These are phyloP conservation scores for Auriscalpium microsporum DNA, from an alignment of 768 basidiomycete species.

Conservation along the genomic window DNA sequence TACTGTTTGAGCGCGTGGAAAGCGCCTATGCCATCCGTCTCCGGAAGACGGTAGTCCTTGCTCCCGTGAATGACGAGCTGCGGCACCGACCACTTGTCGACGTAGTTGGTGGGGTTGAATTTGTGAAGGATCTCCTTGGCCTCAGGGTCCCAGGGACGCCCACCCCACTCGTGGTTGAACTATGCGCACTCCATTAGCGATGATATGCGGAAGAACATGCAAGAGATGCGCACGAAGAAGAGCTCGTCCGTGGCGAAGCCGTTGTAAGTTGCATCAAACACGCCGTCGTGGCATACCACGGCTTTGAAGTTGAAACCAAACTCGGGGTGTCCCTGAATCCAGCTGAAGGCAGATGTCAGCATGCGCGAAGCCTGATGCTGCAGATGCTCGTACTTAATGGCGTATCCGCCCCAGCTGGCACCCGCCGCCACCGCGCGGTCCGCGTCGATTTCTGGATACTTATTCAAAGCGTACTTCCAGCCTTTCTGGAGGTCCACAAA, in stretches of 20 bases:
- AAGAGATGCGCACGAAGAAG: conserved; percentile 59
- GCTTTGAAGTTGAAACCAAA: conserved; percentile 87
- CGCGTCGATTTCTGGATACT: conserved; percentile 54
- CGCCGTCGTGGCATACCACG: conserved; percentile 87
- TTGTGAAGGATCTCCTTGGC: conserved; percentile 46
- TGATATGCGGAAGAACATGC: background rate
- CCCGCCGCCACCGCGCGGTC: conserved; percentile 69
- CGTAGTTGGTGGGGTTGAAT: conserved; percentile 77
- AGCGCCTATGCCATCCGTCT: conserved; percentile 73
- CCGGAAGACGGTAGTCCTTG: conserved; percentile 82
- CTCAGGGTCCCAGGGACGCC: conserved; percentile 66
- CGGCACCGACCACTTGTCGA: conserved; percentile 80
- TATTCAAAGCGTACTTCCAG: conserved; percentile 59
- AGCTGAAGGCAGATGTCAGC: conserved; percentile 36
- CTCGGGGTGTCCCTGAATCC: conserved; percentile 93
- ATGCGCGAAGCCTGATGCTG: background rate
- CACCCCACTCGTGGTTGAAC: conserved; percentile 87
- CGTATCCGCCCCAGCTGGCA: conserved; percentile 81
- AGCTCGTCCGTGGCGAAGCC: conserved; percentile 90
- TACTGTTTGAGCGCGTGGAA: conserved; percentile 85
- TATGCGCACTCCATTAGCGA: conserved; percentile 18
- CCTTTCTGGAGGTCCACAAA: conserved; percentile 71
- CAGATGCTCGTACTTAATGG: conserved; percentile 59
- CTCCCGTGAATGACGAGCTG: conserved; percentile 79
- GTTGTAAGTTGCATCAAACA: conserved; percentile 72